Conservation (phyloP, 2,329 filamentous ascomycete genomes). For the Alternaria brassicicola region DNA sequence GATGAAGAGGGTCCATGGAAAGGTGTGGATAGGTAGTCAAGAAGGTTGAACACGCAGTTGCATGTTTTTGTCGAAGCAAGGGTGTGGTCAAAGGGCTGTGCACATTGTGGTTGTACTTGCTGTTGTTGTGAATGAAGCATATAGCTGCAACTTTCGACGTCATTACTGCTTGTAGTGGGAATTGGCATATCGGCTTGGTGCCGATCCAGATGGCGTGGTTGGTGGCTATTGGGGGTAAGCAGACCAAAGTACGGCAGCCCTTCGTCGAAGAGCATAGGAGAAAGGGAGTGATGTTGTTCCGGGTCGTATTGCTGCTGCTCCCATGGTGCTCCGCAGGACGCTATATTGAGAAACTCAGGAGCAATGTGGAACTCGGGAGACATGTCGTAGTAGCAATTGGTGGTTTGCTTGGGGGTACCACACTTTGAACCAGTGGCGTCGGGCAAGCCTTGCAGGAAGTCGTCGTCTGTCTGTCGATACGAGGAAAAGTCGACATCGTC, state of each 20-base stretch:
- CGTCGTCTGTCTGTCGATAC: neutral
- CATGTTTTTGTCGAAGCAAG: neutral
- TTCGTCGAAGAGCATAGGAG: neutral
- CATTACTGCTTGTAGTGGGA: neutral
- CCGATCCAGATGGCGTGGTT: neutral
- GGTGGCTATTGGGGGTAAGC: neutral
- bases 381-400: neutral
- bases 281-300: neutral
- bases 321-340: constrained; percentile 4
- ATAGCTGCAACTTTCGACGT: neutral
- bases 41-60: neutral
- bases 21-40: constrained; percentile 4
- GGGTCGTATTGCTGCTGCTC: neutral
- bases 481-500: constrained; percentile 4
- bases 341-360: constrained; percentile 3
- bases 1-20: neutral
- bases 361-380: constrained; percentile 7
- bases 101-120: neutral
- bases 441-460: constrained; percentile 3
- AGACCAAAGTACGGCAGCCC: constrained; percentile 9
- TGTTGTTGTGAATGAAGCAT: neutral
- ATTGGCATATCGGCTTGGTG: neutral
- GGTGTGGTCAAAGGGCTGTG: neutral
- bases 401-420: neutral
- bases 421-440: constrained; percentile 1